Evolutionary conservation across 139 green algal genomes (phyloP).

Genomic region (Coccomyxa sp.): DNA sequence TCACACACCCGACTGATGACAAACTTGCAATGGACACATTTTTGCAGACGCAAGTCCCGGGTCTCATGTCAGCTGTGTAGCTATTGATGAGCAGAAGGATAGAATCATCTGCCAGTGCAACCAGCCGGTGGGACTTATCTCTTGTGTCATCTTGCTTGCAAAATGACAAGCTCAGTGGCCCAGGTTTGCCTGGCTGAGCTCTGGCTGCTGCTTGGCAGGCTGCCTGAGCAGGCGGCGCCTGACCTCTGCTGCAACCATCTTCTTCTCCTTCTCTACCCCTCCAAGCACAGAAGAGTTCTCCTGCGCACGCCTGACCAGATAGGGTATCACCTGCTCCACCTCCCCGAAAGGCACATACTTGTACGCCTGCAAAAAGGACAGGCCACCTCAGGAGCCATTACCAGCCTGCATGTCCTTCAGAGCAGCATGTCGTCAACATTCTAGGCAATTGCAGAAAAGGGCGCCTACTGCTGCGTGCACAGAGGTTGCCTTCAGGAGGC

Average conservation of each 20-base stretch:
- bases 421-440: background rate
- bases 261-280: slow-evolving; percentile 38
- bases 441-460: no score
- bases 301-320: slow-evolving; percentile 68
- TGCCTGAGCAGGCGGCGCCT: slow-evolving; percentile 21
- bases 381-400: background rate
- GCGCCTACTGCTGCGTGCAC: slow-evolving; percentile 8
- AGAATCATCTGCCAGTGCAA: no score
- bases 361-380: slow-evolving; percentile 43
- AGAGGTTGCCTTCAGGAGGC: background rate
- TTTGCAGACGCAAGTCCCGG: no score
- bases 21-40: no score
- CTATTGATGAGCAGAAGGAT: no score
- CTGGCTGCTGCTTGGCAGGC: no score
- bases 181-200: no score
- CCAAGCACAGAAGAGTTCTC: slow-evolving; percentile 50
- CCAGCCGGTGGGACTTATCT: no score
- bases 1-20: no score
- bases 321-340: slow-evolving; percentile 71
- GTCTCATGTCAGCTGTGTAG: no score
- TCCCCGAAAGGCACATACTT: slow-evolving; percentile 80
- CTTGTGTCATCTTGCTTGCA: no score
- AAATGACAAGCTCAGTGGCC: no score
- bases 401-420: background rate
- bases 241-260: slow-evolving; percentile 34